Percentiles rank a stretch among this genome's conserved stretches.
phyloP scores from a whole-genome alignment of 1,284 basidiomycete genomes.

The Filobasidium uniguttulatum region DNA sequence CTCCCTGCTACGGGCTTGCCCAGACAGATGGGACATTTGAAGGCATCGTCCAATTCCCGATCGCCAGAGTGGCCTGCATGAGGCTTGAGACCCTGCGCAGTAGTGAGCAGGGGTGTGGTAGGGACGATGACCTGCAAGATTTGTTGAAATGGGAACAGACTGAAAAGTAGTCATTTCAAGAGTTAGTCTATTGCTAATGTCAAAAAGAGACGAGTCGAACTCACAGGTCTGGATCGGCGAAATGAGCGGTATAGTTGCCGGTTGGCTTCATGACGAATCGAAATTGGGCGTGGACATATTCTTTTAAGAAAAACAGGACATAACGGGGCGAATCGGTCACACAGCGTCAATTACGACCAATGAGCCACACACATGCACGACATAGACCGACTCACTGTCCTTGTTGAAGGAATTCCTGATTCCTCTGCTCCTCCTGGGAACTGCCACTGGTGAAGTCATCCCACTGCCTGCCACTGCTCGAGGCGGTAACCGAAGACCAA shows the following conservation, averaged over 20 bases:
- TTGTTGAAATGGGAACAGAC: conserved; percentile 90
- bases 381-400: conserved; percentile 60
- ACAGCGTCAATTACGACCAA: background rate
- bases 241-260: conserved; percentile 79
- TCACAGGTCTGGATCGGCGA: conserved; percentile 86
- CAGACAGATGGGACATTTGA: conserved; percentile 88
- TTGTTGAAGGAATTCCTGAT: conserved; percentile 55
- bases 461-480: background rate
- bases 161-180: conserved; percentile 37
- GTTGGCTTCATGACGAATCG: conserved; percentile 83
- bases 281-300: conserved; percentile 86
- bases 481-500: conserved; percentile 9
- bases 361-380: background rate
- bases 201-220: conserved; percentile 27
- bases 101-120: conserved; percentile 42
- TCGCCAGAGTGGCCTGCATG: background rate
- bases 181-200: conserved; percentile 4
- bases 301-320: too few species aligned
- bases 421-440: conserved; percentile 55
- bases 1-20: conserved; percentile 69
- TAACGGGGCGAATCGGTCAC: conserved; percentile 5
- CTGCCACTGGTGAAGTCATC: conserved; percentile 10
- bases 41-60: conserved; percentile 33
- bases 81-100: conserved; percentile 28
- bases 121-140: conserved; percentile 90